phyloP scores from a whole-genome alignment of 495 filamentous ascomycete genomes.

The Neurospora cerealis region DNA sequence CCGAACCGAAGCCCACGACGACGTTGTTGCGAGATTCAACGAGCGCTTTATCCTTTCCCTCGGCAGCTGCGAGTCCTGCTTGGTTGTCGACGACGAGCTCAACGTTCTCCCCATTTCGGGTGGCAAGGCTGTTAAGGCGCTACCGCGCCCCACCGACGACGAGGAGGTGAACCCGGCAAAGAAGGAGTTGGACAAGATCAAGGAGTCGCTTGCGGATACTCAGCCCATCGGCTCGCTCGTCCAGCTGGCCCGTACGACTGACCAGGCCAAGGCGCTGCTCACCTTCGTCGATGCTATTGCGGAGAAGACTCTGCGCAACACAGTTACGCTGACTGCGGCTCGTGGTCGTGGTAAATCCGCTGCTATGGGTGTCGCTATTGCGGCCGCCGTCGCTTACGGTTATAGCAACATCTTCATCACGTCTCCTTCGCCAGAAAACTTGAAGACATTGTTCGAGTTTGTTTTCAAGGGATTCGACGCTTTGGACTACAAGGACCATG shows the following conservation, averaged over 20 bases:
- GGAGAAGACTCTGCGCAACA: conserved; percentile 90
- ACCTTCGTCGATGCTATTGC: conserved; percentile 95
- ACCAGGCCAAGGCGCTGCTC: conserved; percentile 89
- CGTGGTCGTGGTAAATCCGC: conserved; percentile 97
- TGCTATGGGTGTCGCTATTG: conserved; percentile 85
- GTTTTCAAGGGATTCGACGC: conserved; percentile 98
- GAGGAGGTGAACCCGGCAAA: conserved; percentile 54
- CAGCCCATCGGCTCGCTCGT: conserved; percentile 80
- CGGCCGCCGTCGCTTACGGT: conserved; percentile 87
- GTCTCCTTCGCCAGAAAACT: conserved; percentile 93
- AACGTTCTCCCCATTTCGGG: conserved; percentile 97
- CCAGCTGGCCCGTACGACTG: conserved; percentile 75
- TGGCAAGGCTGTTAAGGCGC: conserved; percentile 78
- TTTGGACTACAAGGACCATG: conserved; percentile 82
- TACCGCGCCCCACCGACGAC: conserved; percentile 63
- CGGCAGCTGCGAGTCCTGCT: conserved; percentile 84
- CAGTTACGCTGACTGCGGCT: conserved; percentile 85
- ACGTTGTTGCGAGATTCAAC: conserved; percentile 94
- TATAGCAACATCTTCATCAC: conserved; percentile 99
- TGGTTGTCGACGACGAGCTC: conserved; percentile 95
- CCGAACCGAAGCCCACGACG: conserved; percentile 90
- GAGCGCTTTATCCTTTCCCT: conserved; percentile 94
- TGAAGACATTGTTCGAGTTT: conserved; percentile 97
- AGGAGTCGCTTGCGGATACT: conserved; percentile 74
- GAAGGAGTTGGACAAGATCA: conserved; percentile 75